A percentile compares a stretch with the other conserved stretches of the same genome.
Conservation (phyloP, 2,329 filamentous ascomycete species). For the Thielaviopsis punctulata region DNA sequence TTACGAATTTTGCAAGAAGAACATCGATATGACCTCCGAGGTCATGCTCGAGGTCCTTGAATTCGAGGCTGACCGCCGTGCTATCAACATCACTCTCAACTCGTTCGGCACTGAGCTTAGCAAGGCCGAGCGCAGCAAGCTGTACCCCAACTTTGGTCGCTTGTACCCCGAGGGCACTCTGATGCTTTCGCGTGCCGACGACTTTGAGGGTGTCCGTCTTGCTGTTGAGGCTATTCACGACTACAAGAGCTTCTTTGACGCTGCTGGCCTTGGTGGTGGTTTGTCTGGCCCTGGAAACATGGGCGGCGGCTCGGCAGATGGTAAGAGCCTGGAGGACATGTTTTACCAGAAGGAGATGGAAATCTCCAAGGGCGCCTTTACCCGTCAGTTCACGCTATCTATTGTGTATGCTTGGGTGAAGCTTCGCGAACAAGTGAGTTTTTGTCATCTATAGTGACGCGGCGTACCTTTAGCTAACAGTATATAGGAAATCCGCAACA, state of each 20-base stretch:
- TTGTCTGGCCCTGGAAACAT: conserved; percentile 65
- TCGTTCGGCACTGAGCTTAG: conserved; percentile 92
- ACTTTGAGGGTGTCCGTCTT: conserved; percentile 81
- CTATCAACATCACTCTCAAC: conserved; percentile 98
- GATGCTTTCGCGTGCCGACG: conserved; percentile 89
- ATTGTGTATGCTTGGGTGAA: conserved; percentile 98
- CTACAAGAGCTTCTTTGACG: conserved; percentile 93
- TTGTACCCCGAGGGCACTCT: conserved; percentile 86
- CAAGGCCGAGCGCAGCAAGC: conserved; percentile 86
- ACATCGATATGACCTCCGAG: conserved; percentile 79
- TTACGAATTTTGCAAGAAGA: conserved; percentile 79
- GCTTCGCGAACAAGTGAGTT: conserved; percentile 78
- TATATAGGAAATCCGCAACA: conserved; percentile 86
- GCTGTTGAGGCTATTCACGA: conserved; percentile 86
- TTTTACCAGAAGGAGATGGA: conserved; percentile 99
- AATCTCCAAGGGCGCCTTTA: conserved; percentile 87
- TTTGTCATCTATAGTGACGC: no score
- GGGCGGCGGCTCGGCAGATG: conserved; percentile 61
- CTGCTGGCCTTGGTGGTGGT: conserved; percentile 60
- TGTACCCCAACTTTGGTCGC: conserved; percentile 83
- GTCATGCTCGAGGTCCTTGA: conserved; percentile 93
- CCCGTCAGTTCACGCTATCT: conserved; percentile 83
- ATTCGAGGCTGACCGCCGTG: conserved; percentile 89
- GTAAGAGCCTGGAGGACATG: conserved; percentile 85
- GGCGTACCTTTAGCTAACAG: conserved; percentile 18